phyloP scores from a whole-genome alignment of 2,329 filamentous ascomycete genomes.

The Venturia effusa region DNA sequence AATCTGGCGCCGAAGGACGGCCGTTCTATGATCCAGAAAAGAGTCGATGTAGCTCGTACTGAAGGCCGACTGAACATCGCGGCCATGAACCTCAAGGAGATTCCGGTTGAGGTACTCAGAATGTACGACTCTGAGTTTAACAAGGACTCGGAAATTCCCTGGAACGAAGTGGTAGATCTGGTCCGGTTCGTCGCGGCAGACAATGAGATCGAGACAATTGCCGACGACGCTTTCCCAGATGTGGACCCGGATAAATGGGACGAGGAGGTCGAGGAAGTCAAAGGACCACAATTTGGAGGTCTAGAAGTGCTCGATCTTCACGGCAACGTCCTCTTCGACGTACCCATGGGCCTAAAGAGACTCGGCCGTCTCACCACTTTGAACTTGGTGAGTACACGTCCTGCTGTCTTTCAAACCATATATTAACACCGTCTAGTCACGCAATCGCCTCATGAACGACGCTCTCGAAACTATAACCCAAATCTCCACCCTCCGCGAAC shows the following conservation, averaged over 20 bases:
- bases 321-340: constrained; percentile 61
- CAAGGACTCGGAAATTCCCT: constrained; percentile 55
- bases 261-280: constrained; percentile 55
- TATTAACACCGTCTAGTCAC: constrained; percentile 43
- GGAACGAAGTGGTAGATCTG: constrained; percentile 88
- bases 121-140: constrained; percentile 75
- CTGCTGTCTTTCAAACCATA: constrained; percentile 1
- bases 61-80: constrained; percentile 83
- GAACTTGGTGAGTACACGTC: constrained; percentile 54
- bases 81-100: constrained; percentile 65
- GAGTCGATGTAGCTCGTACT: constrained; percentile 60
- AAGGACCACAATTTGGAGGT: constrained; percentile 68
- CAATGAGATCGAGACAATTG: constrained; percentile 70
- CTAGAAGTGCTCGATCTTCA: constrained; percentile 77
- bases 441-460: constrained; percentile 67
- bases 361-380: constrained; percentile 66
- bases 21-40: constrained; percentile 59
- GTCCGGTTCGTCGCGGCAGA: constrained; percentile 77
- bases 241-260: constrained; percentile 42
- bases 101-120: constrained; percentile 71
- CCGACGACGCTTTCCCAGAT: constrained; percentile 72
- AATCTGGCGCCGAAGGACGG: constrained; percentile 52
- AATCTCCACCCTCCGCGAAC: constrained; percentile 60
- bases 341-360: constrained; percentile 67
- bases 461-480: constrained; percentile 64